A percentile compares a stretch with the other conserved stretches of the same genome.
Conservation (phyloP, 164 flowering plant genomes). For the Umbellularia californica region DNA sequence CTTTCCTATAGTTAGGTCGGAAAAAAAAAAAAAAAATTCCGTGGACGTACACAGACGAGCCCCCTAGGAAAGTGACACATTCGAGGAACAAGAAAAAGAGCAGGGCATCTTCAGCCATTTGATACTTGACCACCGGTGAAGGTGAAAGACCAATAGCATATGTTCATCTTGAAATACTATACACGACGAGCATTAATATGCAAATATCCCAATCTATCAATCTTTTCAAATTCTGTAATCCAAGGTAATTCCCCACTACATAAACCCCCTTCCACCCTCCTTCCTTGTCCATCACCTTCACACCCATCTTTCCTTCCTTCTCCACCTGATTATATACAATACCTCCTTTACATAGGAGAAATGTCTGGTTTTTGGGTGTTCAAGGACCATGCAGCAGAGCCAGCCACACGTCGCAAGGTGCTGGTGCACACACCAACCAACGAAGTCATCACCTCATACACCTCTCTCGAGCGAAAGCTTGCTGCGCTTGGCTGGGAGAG, state of each 20-base stretch:
- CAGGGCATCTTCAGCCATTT: no score
- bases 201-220: no score
- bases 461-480: constrained; percentile 46
- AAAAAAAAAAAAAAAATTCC: no score
- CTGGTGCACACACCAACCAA: constrained; percentile 49
- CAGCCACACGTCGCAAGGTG: constrained; percentile 42
- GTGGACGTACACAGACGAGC: no score
- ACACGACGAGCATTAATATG: no score
- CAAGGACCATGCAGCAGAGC: constrained; percentile 51
- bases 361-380: constrained; percentile 98
- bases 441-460: constrained; percentile 66
- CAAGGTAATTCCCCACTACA: neutral
- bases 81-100: no score
- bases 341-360: neutral
- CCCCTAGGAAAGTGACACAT: no score
- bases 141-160: no score
- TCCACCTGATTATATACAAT: neutral
- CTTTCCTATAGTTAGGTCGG: no score
- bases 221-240: neutral
- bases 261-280: neutral
- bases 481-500: constrained; percentile 78
- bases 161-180: no score
- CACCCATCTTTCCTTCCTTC: neutral
- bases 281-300: neutral
- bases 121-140: no score